These are phyloP conservation scores for Aegilops tauschii DNA, from an alignment of 176 grass and related monocot genomes.

Conservation along the genomic window DNA sequence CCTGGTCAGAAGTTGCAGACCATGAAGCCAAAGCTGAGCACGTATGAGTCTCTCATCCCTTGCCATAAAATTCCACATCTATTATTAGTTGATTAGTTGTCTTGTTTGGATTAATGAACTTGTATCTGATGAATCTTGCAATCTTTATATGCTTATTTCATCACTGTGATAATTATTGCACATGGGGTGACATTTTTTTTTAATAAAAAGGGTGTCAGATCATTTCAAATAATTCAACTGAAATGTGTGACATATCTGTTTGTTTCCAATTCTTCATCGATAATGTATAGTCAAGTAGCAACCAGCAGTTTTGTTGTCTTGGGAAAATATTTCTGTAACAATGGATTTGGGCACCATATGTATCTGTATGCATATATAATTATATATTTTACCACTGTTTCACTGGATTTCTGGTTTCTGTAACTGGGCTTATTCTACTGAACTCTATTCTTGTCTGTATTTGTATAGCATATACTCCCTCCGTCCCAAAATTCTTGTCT, in stretches of 20 bases:
- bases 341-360: background rate
- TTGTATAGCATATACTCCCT: too few relatives aligned
- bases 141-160: constrained; percentile 15
- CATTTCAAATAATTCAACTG: background rate
- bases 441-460: too few relatives aligned
- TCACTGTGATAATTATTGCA: background rate
- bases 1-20: constrained; percentile 92
- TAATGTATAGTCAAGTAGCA: background rate
- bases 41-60: constrained; percentile 39
- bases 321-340: constrained; percentile 21
- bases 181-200: background rate
- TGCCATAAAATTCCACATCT: background rate
- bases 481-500: too few relatives aligned
- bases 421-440: background rate
- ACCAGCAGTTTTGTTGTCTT: constrained; percentile 4
- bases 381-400: background rate
- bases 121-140: background rate
- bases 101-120: background rate
- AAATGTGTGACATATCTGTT: background rate
- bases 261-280: background rate
- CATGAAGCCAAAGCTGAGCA: constrained; percentile 86
- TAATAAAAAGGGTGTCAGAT: background rate
- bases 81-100: constrained; percentile 4
- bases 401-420: background rate
- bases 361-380: background rate